Evolutionary conservation across 2,329 filamentous ascomycete genomes (phyloP), one percentile per base, ranked within the genome.

Genomic region (Pseudocercospora eumusae): DNA sequence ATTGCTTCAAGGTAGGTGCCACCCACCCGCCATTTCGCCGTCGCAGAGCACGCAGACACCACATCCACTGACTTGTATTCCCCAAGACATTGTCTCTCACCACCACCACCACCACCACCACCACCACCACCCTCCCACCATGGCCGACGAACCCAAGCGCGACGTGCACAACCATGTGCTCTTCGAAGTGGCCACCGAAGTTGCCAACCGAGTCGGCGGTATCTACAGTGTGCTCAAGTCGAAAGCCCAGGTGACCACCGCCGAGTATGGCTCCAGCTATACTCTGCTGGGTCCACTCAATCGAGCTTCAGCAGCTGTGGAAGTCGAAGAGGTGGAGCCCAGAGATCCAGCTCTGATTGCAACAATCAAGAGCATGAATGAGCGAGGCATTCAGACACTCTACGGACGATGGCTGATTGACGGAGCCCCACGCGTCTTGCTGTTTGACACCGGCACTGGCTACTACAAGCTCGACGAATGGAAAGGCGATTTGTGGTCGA

Each of bases 171-270:
- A 96, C 78, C 95, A 98, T 80, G 83, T 96, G 74, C 89, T 99
- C 70, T 99, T 99, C 75, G 95, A 99, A 81, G 84, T 98, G 73
- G 92, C 95, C 64, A 98, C 95, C 21, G 95, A 99, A 77, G 95
- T 98, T 71, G 95, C 95, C 65, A 96, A 98, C 83, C 87, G 95
- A 84, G 95, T 99, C 65, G 95, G 95, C 74, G 95, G 95, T 72
- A 99, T 99, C 80, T 99, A 99, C 83, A 98, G 93, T 15, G 95
- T 99, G 68, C 88, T 99, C 79, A 99, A 99, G 80, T 99, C 95
- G 65, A 99, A 99, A 79, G 93, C 95, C 40, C 93, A 95, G 56
- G 95, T 98, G 65, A 98, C 95, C 47, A 97, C 93, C 0, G 92
- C 92, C 64, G 95, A 99, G 79, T 99, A 98, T 95, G 95, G 95